These are phyloP conservation scores for Pseudozyma flocculosa DNA, from an alignment of 1,284 basidiomycete genomes.

Conservation along the genomic window DNA sequence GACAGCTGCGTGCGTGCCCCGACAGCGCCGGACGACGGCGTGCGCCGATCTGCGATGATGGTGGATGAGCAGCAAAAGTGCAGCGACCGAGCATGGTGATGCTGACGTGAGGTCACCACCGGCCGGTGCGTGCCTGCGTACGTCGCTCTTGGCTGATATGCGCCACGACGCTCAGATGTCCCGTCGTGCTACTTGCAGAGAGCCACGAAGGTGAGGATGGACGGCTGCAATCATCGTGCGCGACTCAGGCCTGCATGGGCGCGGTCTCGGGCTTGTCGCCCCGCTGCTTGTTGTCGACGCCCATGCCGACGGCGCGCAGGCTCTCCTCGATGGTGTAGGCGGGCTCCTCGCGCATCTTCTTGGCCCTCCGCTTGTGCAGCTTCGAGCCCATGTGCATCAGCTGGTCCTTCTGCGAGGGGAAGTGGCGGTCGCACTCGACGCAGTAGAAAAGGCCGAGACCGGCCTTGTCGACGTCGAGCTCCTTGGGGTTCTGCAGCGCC, in stretches of 20 bases:
- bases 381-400: slow-evolving; percentile 50
- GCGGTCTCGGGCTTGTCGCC: slow-evolving; percentile 10
- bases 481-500: slow-evolving; percentile 43
- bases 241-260: slow-evolving; percentile 13
- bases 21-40: too few relatives aligned
- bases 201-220: too few relatives aligned
- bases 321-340: slow-evolving; percentile 56
- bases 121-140: too few relatives aligned
- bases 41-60: too few relatives aligned
- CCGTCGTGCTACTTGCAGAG: too few relatives aligned
- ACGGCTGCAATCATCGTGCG: too few relatives aligned
- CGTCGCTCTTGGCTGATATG: too few relatives aligned
- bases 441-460: slow-evolving; percentile 58
- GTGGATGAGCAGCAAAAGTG: too few relatives aligned
- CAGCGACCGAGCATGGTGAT: too few relatives aligned
- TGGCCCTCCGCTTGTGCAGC: slow-evolving; percentile 53
- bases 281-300: slow-evolving; percentile 52
- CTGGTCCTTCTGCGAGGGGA: slow-evolving; percentile 49
- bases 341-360: slow-evolving; percentile 49
- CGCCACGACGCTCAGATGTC: too few relatives aligned
- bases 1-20: too few relatives aligned
- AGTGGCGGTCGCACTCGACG: slow-evolving; percentile 56
- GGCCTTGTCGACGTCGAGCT: slow-evolving; percentile 54
- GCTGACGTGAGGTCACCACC: too few relatives aligned
- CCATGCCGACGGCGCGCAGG: slow-evolving; percentile 48